These are phyloP conservation scores for Iris pallida DNA, from an alignment of 116 monocot species.

Conservation along the genomic window DNA sequence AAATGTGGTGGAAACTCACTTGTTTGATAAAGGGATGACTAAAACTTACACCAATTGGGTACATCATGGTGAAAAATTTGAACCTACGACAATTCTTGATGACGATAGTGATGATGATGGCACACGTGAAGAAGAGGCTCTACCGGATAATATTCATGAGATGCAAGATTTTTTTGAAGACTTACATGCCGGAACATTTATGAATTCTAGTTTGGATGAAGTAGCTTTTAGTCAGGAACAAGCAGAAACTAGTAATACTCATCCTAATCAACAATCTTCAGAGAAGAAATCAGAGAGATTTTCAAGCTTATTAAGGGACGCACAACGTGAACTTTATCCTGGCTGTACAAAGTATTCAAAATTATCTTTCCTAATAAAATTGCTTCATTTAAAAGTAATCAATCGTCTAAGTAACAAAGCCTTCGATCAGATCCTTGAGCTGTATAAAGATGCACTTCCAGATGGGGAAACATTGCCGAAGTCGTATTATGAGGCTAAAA, in stretches of 20 bases:
- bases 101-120: not conserved
- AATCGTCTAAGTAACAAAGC: not conserved
- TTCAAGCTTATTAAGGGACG: not conserved
- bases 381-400: not conserved
- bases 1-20: not conserved
- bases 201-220: not conserved
- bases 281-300: not conserved
- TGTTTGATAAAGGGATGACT: not conserved
- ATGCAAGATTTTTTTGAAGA: no score
- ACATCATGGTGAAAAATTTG: not conserved
- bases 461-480: not conserved
- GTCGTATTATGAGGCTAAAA: not conserved
- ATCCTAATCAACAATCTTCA: not conserved
- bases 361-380: not conserved
- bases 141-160: no score
- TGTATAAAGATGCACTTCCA: not conserved
- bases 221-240: not conserved
- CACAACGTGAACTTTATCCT: not conserved
- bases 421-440: not conserved
- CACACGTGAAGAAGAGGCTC: no score
- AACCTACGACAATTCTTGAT: not conserved
- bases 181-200: not conserved
- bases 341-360: not conserved
- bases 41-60: not conserved
- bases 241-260: not conserved